A percentile compares a stretch with the other conserved stretches of the same genome.
Evolutionary conservation across 139 green algal species (phyloP).

Genomic region (Chloropicon primus): DNA sequence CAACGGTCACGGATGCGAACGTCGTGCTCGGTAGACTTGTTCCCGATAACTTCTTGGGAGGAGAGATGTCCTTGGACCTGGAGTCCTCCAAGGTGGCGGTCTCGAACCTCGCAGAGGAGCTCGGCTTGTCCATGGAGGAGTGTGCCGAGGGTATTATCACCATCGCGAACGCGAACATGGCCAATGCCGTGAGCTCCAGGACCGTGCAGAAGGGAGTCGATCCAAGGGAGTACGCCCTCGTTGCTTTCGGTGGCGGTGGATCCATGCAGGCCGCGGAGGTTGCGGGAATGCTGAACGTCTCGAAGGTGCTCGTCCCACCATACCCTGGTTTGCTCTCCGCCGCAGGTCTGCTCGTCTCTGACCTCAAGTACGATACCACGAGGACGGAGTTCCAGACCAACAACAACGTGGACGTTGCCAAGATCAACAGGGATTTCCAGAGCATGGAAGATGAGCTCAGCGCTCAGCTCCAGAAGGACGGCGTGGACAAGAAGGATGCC

Average conservation of each 20-base stretch:
- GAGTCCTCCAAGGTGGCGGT: not conserved
- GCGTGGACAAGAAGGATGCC: not conserved
- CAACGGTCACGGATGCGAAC: not conserved
- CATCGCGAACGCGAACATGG: not conserved
- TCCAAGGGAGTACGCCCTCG: not conserved
- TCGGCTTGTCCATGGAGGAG: not conserved
- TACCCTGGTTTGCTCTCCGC: not conserved
- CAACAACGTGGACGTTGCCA: not conserved
- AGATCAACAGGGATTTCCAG: not conserved
- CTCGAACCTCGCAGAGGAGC: not conserved
- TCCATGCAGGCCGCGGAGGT: not conserved
- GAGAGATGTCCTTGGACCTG: not conserved
- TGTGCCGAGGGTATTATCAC: not conserved
- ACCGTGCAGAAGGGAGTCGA: not conserved
- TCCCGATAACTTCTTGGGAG: not conserved
- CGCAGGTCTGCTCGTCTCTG: not conserved
- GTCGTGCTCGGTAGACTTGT: not conserved
- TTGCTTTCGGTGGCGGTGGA: not conserved
- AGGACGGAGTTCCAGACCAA: not conserved
- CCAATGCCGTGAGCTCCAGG: not conserved
- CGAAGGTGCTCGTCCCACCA: not conserved
- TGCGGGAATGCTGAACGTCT: not conserved
- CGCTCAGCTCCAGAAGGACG: not conserved
- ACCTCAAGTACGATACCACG: not conserved
- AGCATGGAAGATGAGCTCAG: not conserved